Percentiles rank a stretch among this genome's conserved stretches.
Evolutionary conservation across 2,329 filamentous ascomycete species (phyloP).

Genomic region (Penicillium occitanis): DNA sequence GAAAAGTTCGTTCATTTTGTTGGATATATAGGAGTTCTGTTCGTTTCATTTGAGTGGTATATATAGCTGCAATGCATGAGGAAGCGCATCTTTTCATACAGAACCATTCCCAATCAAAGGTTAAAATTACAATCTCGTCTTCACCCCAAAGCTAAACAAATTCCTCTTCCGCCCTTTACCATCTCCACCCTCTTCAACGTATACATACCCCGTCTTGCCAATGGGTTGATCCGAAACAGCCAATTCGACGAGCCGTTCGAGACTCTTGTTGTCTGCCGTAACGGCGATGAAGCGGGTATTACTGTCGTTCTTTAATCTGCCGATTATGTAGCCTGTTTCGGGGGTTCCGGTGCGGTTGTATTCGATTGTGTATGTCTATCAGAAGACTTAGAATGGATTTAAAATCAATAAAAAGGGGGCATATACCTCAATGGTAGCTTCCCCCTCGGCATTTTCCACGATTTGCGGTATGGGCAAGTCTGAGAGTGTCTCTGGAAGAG

Average conservation of each 20-base stretch:
- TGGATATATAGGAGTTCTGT: not conserved
- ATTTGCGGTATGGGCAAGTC: conserved; percentile 44
- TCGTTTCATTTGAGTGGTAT: not conserved
- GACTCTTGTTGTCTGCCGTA: conserved; percentile 24
- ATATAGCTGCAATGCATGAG: conserved; percentile 11
- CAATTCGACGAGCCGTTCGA: conserved; percentile 4
- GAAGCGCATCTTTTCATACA: not conserved
- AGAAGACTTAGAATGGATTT: too few relatives aligned
- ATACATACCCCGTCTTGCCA: conserved; percentile 12
- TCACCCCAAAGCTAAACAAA: conserved; percentile 15
- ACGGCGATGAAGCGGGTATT: conserved; percentile 59
- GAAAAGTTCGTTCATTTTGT: not conserved
- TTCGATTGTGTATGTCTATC: conserved; percentile 59
- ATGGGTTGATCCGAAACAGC: conserved; percentile 15
- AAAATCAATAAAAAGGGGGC: too few relatives aligned
- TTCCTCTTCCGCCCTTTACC: conserved; percentile 4
- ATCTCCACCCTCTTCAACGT: conserved; percentile 2
- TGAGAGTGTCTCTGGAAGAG: conserved; percentile 45
- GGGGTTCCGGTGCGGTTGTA: conserved; percentile 55
- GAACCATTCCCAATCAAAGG: not conserved
- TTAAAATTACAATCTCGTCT: conserved; percentile 12
- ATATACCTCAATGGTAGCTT: conserved; percentile 54
- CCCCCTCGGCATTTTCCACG: conserved; percentile 49
- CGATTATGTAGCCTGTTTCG: conserved; percentile 52
- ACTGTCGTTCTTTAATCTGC: conserved; percentile 48